Percentiles rank a stretch among this genome's conserved stretches.
Conservation (phyloP, 371 early-diverging fungal genomes). For the Mortierella sp. region DNA sequence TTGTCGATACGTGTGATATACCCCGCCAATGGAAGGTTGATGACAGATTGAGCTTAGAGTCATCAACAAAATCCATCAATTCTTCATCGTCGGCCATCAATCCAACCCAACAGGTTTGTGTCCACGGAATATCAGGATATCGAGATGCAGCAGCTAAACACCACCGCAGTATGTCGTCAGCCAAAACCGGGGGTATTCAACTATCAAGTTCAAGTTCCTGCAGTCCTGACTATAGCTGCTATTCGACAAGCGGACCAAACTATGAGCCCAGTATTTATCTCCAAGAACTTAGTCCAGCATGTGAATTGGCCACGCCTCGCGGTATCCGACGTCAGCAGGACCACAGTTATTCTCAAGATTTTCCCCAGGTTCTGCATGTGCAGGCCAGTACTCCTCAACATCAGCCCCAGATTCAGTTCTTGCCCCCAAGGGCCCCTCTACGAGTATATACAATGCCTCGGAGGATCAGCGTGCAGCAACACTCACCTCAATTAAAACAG, state of each 20-base stretch:
- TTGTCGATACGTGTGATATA: conserved; percentile 9
- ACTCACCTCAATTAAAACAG: neutral
- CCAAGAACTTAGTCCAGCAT: neutral
- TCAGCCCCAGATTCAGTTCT: neutral
- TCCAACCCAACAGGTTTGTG: neutral
- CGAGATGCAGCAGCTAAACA: conserved; percentile 4
- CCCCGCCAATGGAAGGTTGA: conserved; percentile 9
- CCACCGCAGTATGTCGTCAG: neutral
- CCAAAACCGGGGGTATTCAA: neutral
- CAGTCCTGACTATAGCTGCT: neutral
- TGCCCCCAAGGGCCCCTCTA: neutral
- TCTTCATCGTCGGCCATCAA: neutral
- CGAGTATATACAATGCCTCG: neutral
- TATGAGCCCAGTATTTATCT: neutral
- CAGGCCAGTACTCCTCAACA: neutral
- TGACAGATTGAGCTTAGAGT: neutral
- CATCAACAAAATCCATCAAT: neutral
- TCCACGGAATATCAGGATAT: conserved; percentile 7
- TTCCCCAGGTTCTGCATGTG: neutral
- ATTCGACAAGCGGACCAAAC: neutral
- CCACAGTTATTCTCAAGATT: neutral
- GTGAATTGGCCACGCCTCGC: neutral
- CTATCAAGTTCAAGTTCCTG: neutral
- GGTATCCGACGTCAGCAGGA: neutral
- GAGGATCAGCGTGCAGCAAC: neutral